Conservation (phyloP, 768 basidiomycete genomes). For the Tubosaeta brunneosetosa region DNA sequence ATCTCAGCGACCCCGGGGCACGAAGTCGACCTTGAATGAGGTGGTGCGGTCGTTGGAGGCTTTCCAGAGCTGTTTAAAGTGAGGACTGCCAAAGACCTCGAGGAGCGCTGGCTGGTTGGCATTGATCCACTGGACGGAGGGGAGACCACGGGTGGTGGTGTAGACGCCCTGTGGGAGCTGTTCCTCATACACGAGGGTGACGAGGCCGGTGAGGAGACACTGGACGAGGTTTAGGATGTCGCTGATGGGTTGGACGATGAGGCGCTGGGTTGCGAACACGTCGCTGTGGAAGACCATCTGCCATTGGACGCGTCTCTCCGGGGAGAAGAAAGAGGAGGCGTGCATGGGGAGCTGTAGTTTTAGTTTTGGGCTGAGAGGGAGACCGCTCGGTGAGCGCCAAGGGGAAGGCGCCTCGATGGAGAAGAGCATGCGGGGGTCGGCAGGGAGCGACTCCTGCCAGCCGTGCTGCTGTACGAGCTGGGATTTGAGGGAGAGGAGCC, state of each 20-base stretch:
- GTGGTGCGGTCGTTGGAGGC: conserved; percentile 68
- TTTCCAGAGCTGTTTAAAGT: conserved; percentile 66
- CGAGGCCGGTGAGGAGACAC: conserved; percentile 67
- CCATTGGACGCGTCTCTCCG: conserved; percentile 81
- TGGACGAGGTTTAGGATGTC: conserved; percentile 67
- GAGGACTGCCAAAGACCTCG: conserved; percentile 69
- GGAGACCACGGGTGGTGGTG: conserved; percentile 73
- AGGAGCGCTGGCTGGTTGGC: conserved; percentile 62
- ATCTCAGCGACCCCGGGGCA: conserved; percentile 38
- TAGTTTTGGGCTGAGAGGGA: conserved; percentile 72
- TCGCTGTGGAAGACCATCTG: conserved; percentile 86
- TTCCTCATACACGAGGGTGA: conserved; percentile 73
- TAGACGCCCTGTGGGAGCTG: conserved; percentile 63
- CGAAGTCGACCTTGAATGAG: conserved; percentile 70
- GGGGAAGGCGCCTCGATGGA: conserved; percentile 75
- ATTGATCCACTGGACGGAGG: conserved; percentile 72
- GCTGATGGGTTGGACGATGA: conserved; percentile 63
- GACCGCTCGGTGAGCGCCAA: conserved; percentile 69
- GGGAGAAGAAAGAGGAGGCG: conserved; percentile 82
- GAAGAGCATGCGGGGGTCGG: conserved; percentile 72
- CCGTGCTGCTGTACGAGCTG: conserved; percentile 64
- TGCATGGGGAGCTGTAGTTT: conserved; percentile 71
- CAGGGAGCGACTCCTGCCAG: conserved; percentile 57
- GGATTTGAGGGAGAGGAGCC: conserved; percentile 59
- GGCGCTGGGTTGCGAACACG: conserved; percentile 65